Evolutionary conservation across 2,329 filamentous ascomycete genomes (phyloP), one percentile per base, ranked within the genome.

Genomic region (Endocalyx cinctus): DNA sequence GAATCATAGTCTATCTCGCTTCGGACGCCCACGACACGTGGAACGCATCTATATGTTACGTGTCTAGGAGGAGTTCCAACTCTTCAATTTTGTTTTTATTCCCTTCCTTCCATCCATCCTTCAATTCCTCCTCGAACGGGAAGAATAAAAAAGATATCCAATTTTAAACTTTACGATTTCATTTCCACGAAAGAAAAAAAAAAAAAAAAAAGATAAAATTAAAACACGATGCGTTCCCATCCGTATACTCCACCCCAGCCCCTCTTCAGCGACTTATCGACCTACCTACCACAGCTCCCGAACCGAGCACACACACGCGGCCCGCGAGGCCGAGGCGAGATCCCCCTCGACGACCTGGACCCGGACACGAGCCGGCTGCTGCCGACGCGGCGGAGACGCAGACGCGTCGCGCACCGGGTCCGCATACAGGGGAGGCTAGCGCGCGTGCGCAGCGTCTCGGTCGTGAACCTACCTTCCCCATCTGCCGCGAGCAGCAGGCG

Each of bases 391-490:
- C 51, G 45, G n/a, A 51, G 44, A 19, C 38, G 25, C 16, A 59
- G 59, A 38, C 52, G 51, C 19, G n/a, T n/a, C n/a, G n/a, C n/a
- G n/a, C n/a, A n/a, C n/a, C n/a, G n/a, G n/a, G 59, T 64, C 11
- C 55, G 60, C 31, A 46, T 64, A 3, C 60, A 64, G 38, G 60
- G 59, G 11, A 48, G 47, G 6, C 45, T 62, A 17, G 58, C 57
- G 5, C 43, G 53, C 5, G 59, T 62, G 10, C 48, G 52, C 11
- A 63, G 57, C 42, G 52, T 63, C 17, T 61, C 59, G 12, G 47
- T 56, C 5, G 46, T 41, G 25, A 51, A 53, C 23, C 33, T 57
- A 14, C 37, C 41, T 6, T 31, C 39, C 11, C 19, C 33, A 4
- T 19, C 30, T 23, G 8, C 8, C 8, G 20, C 20, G 20, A n/a